Conservation (phyloP, 2,329 filamentous ascomycete species). For the Ophiostoma ulmi region DNA sequence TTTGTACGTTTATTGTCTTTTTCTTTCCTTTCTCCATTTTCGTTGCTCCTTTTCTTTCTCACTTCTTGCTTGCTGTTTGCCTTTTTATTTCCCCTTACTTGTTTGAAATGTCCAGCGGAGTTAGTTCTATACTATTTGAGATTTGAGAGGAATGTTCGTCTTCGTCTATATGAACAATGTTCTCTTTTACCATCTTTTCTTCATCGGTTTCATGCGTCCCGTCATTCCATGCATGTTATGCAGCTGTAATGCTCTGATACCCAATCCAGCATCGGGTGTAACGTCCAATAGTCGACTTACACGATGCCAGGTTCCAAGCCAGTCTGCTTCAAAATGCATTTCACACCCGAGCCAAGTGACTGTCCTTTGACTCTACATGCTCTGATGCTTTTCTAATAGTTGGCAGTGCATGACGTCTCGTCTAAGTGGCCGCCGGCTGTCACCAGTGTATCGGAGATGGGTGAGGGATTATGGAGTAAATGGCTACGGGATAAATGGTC, state of each 20-base stretch:
- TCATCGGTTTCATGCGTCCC: neutral
- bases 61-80: neutral
- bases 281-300: neutral
- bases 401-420: neutral
- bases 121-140: constrained; percentile 1
- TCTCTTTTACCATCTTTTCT: neutral
- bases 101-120: constrained; percentile 6
- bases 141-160: neutral
- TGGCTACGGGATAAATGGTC: neutral
- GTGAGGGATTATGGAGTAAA: neutral
- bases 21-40: neutral
- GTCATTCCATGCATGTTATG: neutral
- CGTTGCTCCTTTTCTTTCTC: neutral
- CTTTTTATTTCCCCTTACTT: neutral
- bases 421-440: neutral
- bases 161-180: neutral
- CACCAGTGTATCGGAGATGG: neutral
- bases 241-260: neutral
- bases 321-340: neutral
- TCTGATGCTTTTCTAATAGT: neutral
- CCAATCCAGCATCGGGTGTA: neutral
- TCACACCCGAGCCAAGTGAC: neutral
- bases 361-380: neutral
- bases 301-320: neutral
- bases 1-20: constrained; percentile 10